These are phyloP conservation scores for Fraxinus floribunda DNA, from an alignment of 305 asterid species.

Conservation along the genomic window DNA sequence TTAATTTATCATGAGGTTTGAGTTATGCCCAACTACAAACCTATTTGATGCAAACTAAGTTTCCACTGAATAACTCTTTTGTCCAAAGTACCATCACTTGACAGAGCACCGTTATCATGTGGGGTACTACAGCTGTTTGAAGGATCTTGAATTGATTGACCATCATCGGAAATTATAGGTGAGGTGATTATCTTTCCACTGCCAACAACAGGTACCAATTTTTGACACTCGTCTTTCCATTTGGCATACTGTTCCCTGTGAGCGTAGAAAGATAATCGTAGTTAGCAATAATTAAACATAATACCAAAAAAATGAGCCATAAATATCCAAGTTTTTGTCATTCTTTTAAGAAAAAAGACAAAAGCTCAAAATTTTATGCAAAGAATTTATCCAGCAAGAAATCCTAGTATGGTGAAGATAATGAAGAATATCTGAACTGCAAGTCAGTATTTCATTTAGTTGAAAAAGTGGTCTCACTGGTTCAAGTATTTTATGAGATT, in stretches of 20 bases:
- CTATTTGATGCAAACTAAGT: conserved; percentile 77
- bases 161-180: conserved; percentile 62
- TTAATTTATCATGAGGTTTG: neutral
- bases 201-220: conserved; percentile 70
- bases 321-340: neutral
- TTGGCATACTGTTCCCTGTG: conserved; percentile 75
- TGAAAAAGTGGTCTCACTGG: neutral
- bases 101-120: conserved; percentile 19
- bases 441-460: neutral
- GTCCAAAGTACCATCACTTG: conserved; percentile 39
- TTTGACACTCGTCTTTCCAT: conserved; percentile 75
- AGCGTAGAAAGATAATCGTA: conserved; percentile 21
- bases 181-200: conserved; percentile 75
- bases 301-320: neutral
- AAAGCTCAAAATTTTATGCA: neutral
- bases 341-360: neutral
- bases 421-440: neutral
- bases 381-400: neutral
- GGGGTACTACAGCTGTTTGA: conserved; percentile 19
- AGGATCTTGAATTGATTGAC: conserved; percentile 50
- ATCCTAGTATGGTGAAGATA: neutral
- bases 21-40: conserved; percentile 45
- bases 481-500: neutral
- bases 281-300: conserved; percentile 16
- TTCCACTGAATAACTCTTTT: conserved; percentile 70